Conservation (phyloP, 805 yeast species). For the Pichia rugopelliculosa region DNA sequence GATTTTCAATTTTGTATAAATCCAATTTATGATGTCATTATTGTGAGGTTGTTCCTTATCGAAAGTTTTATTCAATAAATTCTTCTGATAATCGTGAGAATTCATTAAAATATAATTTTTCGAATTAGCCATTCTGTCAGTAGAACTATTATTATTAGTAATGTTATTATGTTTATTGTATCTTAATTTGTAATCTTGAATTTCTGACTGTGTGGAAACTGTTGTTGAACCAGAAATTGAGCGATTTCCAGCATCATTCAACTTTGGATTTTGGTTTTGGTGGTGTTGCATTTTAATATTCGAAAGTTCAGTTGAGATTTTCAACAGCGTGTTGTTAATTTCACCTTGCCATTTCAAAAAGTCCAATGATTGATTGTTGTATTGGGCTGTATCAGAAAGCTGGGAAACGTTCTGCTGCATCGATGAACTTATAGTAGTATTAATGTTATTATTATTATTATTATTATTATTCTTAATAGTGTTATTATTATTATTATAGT, state of each 20-base stretch:
- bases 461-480: neutral
- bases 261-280: neutral
- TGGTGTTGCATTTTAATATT: slow-evolving; percentile 10
- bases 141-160: neutral
- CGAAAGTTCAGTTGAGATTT: slow-evolving; percentile 36
- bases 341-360: slow-evolving; percentile 49
- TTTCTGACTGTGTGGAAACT: neutral
- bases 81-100: neutral
- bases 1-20: slow-evolving; percentile 3
- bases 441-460: neutral
- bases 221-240: slow-evolving; percentile 10
- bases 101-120: neutral
- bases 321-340: slow-evolving; percentile 39
- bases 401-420: neutral
- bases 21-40: neutral
- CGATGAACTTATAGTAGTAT: neutral
- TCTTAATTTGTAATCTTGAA: slow-evolving; percentile 6
- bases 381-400: neutral
- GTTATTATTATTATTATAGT: neutral
- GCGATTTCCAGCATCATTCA: slow-evolving; percentile 3
- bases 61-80: too few relatives aligned
- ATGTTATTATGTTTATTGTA: neutral
- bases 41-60: neutral
- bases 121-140: neutral
- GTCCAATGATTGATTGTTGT: slow-evolving; percentile 27